Base-by-base conservation (phyloP, 139 green algal species). In the Tetratostichococcus sp. region DNA sequence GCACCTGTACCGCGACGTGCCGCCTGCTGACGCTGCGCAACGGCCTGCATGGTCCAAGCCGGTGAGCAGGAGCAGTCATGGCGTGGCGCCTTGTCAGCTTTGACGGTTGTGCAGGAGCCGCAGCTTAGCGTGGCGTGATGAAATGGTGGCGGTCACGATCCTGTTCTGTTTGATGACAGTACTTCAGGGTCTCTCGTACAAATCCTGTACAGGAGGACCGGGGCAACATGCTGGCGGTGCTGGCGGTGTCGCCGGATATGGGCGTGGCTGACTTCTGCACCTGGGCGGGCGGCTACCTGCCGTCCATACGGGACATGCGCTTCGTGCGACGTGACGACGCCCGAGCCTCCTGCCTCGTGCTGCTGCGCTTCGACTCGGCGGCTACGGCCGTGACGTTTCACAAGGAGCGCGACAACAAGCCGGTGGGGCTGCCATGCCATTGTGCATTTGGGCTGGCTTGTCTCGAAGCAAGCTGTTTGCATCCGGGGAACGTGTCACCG, bases 231-330 rank as follows among this genome's bases (percentile, higher is more conserved):
- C 73, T 97, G 31, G 96, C 91, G 68, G 90, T 94, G 67, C 81
- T 98, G 69, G 89, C 91, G 1, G 83, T 98, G 17, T 95, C 95
- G 0, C 71, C 82, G 0, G 89, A 97, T 82, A 93, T 99, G 85
- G 86, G 89, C 1, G 87, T 97, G 26, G 83, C 91, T 2, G 91
- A 98, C 43, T 95, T 98, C 71, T 97, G 92, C 74, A 84, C 86
- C 30, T 98, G 98, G 75, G 83, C 92, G 21, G 92, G 91, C 0
- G 86, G 80, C 1, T 92, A 94, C 83, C 84, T 97, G 39, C 67
- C 76, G 23, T 66, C 85, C 14, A 75, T 89, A 2, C 80, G 73
- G 1, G 75, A 88, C 35, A 89, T 97, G 82, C 85, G 93, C 1
- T 85, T 98, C 35, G 84, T 99, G 74, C 80, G 91, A 28, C 75